Base-by-base conservation (phyloP, 2,329 filamentous ascomycete genomes). In the Leptographium wingfieldii region DNA sequence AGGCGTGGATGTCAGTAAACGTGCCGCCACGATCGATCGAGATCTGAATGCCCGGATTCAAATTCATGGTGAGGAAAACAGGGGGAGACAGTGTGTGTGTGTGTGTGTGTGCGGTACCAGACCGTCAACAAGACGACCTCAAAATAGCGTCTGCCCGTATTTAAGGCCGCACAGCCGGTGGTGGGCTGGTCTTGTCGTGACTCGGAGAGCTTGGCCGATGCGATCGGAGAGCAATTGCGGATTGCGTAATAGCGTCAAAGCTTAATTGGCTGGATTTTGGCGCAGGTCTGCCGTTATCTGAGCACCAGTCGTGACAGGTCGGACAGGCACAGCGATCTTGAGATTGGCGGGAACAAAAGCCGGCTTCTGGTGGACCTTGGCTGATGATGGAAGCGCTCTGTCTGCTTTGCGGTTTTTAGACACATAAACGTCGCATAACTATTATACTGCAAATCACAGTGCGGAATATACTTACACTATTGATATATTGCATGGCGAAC, bases 1-100 rank as follows among this genome's bases (percentile, higher is more conserved):
- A 95, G 90, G 95, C 54, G 22, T 56, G 33, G 14, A 56, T 29
- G 73, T 96, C 91, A 48, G 91, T 96, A 71, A 96, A 96, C 33
- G 91, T 95, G 61, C 91, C 91, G 65, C 91, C 91, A 63, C 91
- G 85, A 67, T 82, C 80, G 61, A 91, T 91, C 65, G 87, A 86
- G 66, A 91, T 90, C 48, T 51, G 48, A 25, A 51, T 51, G 22
- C 48, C 48, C 22, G 46, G 19, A 19, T 16, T 43, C 40, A n/a
- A 9, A 22, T 19, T 46, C 48, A 51, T 51, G 22, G 10, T 51
- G 5, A 19, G 3, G n/a, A 2, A 49, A 9, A 25, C 4, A 48
- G 43, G 43, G 19, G 43, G 19, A 19, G 4, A 7, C 6, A 46
- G 43, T 2, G 43, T 3, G 7, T 43, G 12, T 2, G 19, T 43